These are phyloP conservation scores for Mucor irregularis DNA, from an alignment of 371 early-diverging fungal species.

Conservation along the genomic window DNA sequence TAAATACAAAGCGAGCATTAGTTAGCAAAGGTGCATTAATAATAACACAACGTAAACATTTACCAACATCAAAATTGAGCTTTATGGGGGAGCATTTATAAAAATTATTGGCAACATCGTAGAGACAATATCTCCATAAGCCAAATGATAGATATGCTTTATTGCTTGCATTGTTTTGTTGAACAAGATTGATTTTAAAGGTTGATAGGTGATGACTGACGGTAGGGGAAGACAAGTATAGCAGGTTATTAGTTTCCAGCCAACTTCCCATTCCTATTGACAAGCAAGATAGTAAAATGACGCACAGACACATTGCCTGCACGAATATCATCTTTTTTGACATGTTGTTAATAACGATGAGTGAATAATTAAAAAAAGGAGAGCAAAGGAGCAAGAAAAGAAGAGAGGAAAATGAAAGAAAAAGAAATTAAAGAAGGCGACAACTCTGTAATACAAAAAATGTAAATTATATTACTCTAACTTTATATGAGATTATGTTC, in stretches of 20 bases:
- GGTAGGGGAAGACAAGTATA: not conserved
- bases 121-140: slow-evolving; percentile 16
- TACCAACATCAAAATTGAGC: slow-evolving; percentile 19
- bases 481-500: not conserved
- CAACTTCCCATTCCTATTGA: slow-evolving; percentile 10
- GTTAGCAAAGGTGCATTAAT: not conserved
- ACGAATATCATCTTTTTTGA: not conserved
- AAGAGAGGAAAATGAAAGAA: not conserved
- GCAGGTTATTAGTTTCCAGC: slow-evolving; percentile 13
- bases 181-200: slow-evolving; percentile 4
- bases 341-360: too few species aligned
- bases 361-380: too few species aligned
- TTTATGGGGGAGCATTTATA: slow-evolving; percentile 6
- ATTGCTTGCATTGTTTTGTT: not conserved
- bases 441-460: too few species aligned
- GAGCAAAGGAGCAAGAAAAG: not conserved
- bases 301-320: not conserved
- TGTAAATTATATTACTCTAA: too few species aligned
- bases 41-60: not conserved
- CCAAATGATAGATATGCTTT: slow-evolving; percentile 11
- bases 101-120: not conserved
- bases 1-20: too few species aligned
- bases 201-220: slow-evolving; percentile 6
- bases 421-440: too few species aligned
- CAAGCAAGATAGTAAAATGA: slow-evolving; percentile 6